Conservation (phyloP, 768 basidiomycete genomes). For the Leccinum subgranulosum region DNA sequence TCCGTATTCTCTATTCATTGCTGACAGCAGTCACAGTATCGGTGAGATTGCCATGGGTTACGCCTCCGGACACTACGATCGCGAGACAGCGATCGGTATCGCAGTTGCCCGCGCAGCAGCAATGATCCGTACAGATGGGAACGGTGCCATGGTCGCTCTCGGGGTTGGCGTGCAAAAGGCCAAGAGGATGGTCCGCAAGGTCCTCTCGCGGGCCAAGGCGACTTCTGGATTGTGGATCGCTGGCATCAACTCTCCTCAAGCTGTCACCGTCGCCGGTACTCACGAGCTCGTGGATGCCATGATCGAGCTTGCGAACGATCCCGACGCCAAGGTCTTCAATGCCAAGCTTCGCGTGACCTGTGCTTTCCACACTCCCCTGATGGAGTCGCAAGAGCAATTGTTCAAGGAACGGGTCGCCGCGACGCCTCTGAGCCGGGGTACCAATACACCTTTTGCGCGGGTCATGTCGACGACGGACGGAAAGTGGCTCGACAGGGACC, state of each 20-base stretch:
- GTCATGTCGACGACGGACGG: conserved; percentile 38
- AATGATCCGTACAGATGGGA: conserved; percentile 34
- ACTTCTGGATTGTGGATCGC: conserved; percentile 32
- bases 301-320: conserved; percentile 24
- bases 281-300: conserved; percentile 32
- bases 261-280: conserved; percentile 34
- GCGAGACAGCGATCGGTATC: conserved; percentile 33
- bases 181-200: conserved; percentile 32
- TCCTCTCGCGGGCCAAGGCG: conserved; percentile 25
- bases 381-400: conserved; percentile 32
- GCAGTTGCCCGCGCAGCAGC: conserved; percentile 36
- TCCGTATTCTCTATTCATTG: background rate
- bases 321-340: conserved; percentile 25
- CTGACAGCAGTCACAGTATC: conserved; percentile 17
- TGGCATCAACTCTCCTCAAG: conserved; percentile 36
- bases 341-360: conserved; percentile 31
- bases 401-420: conserved; percentile 26
- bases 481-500: conserved; percentile 28
- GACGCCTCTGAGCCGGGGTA: conserved; percentile 19
- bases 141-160: conserved; percentile 36
- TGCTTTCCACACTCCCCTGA: conserved; percentile 36
- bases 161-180: conserved; percentile 33
- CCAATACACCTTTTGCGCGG: conserved; percentile 17
- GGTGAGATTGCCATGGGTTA: conserved; percentile 39
- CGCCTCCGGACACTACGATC: conserved; percentile 35